Evolutionary conservation across 768 basidiomycete genomes (phyloP).

Genomic region (Pleurotus citrinopileatus): DNA sequence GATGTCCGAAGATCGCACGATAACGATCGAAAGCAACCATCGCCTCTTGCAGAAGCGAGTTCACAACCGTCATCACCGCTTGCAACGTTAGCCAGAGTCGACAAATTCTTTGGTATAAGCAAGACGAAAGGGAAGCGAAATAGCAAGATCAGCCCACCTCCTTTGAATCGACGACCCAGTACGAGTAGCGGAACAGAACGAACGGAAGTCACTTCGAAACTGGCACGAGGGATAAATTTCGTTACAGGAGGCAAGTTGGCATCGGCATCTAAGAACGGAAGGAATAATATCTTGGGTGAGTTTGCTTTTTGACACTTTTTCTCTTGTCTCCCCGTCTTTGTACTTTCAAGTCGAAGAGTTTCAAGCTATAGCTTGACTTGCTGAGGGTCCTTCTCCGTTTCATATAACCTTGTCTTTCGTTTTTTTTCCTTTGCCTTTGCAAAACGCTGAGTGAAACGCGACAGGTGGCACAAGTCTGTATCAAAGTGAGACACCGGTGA

Average conservation of each 20-base stretch:
- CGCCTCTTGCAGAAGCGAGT: slow-evolving; percentile 5
- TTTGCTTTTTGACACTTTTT: neutral
- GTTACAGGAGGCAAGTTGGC: neutral
- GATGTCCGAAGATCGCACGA: slow-evolving; percentile 7
- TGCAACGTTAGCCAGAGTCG: slow-evolving; percentile 7
- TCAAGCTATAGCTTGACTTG: neutral
- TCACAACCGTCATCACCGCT: slow-evolving; percentile 11
- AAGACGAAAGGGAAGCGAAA: neutral
- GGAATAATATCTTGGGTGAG: neutral
- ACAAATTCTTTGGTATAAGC: slow-evolving; percentile 3
- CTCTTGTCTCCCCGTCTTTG: neutral
- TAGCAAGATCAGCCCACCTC: neutral
- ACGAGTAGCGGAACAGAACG: slow-evolving; percentile 9
- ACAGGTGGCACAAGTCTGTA: slow-evolving; percentile 1
- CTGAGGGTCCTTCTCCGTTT: slow-evolving; percentile 4
- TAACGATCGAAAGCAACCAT: slow-evolving; percentile 8
- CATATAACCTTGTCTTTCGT: neutral
- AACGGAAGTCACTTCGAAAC: slow-evolving; percentile 3
- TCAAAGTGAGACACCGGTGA: slow-evolving; percentile 7
- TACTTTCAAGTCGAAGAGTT: neutral
- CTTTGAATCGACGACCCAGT: slow-evolving; percentile 2
- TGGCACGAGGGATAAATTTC: slow-evolving; percentile 1
- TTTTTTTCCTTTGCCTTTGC: neutral
- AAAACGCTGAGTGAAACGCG: neutral
- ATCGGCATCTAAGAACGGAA: neutral